Base-by-base conservation (phyloP, 805 yeast species). In the Scheffersomyces coipomensis region DNA sequence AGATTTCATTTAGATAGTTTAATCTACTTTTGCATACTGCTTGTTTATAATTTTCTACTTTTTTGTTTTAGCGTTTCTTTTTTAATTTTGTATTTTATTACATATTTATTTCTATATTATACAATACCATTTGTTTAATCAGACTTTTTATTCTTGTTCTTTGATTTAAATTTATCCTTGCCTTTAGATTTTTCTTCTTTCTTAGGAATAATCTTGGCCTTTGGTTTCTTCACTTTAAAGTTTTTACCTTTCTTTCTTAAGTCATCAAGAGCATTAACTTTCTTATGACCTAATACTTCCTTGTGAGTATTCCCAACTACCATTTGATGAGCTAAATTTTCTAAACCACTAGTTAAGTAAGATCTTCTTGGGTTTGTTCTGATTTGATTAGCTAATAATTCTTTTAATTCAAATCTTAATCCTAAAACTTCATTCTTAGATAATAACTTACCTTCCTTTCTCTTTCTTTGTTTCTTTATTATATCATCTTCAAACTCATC, bases 291-390 rank as follows among this genome's bases (percentile, higher is more conserved):
- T 53, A 88, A 67, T 36, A 90, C 79, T 17, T 74, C 68, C 21
- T 72, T 66, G 56, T 84, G 91, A 4, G 85, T 81, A 37, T 76
- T 71, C 13, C 87, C 86, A 40, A 79, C 75, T 5, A 83, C 74
- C 51, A 90, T 68, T 54, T 83, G 72, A 55, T 86, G 90, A 1
- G 96, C 96, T 49, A 88, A 64, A 55, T 87, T 88, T 34, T 75
- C 71, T 35, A 83, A 61, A 0, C 96, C 96, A 56, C 89, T 85
- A 17, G 95, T 86, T 43, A 88, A 65, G 58, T 88, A 88, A 27
- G 84, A 81, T 50, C 82, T 73, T 64, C 95, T 71, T 47, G 75
- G 64, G 51, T 79, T 78, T 56, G 78, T 80, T 56, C 88, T 73
- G 25, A 83, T 59, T n/a, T 83, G 81, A 23, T 59, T 59, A 3